Evolutionary conservation across 352 stramenopile genomes (phyloP).

Genomic region (Peronospora destructor): DNA sequence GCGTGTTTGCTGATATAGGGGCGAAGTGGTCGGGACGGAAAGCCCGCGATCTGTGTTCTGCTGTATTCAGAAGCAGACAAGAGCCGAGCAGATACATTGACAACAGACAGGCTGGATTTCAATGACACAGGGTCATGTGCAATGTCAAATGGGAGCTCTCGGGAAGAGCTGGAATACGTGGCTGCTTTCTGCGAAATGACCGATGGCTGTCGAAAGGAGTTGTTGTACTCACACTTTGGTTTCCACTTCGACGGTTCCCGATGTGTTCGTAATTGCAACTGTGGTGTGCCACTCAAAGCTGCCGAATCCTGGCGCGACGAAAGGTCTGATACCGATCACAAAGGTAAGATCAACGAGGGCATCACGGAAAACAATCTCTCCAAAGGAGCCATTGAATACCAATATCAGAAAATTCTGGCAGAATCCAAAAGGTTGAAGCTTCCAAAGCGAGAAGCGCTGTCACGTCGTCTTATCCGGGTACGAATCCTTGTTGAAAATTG

Average conservation of each 20-base stretch:
- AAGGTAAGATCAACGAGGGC: background rate
- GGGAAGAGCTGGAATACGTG: slow-evolving; percentile 43
- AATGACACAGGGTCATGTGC: slow-evolving; percentile 11
- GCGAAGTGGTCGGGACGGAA: slow-evolving; percentile 57
- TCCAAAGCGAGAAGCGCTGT: slow-evolving; percentile 52
- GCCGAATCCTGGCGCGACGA: slow-evolving; percentile 9
- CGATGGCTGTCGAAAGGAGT: slow-evolving; percentile 44
- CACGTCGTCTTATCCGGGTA: slow-evolving; percentile 41
- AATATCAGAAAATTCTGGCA: slow-evolving; percentile 48
- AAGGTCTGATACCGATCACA: background rate
- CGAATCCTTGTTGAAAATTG: background rate
- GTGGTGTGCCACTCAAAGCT: slow-evolving; percentile 25
- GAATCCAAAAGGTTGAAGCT: slow-evolving; percentile 38
- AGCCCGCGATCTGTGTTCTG: slow-evolving; percentile 43
- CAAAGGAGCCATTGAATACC: slow-evolving; percentile 43
- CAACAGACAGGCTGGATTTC: slow-evolving; percentile 33
- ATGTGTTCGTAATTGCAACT: slow-evolving; percentile 61
- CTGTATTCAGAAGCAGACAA: slow-evolving; percentile 60
- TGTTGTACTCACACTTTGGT: slow-evolving; percentile 53
- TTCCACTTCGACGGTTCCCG: slow-evolving; percentile 30
- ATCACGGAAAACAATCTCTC: slow-evolving; percentile 11
- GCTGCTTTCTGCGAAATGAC: slow-evolving; percentile 46
- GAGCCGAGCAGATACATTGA: slow-evolving; percentile 37
- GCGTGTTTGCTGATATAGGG: slow-evolving; percentile 28
- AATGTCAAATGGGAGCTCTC: slow-evolving; percentile 35